Evolutionary conservation across 2,329 filamentous ascomycete species (phyloP).

Genomic region (Fusarium nematophilum): DNA sequence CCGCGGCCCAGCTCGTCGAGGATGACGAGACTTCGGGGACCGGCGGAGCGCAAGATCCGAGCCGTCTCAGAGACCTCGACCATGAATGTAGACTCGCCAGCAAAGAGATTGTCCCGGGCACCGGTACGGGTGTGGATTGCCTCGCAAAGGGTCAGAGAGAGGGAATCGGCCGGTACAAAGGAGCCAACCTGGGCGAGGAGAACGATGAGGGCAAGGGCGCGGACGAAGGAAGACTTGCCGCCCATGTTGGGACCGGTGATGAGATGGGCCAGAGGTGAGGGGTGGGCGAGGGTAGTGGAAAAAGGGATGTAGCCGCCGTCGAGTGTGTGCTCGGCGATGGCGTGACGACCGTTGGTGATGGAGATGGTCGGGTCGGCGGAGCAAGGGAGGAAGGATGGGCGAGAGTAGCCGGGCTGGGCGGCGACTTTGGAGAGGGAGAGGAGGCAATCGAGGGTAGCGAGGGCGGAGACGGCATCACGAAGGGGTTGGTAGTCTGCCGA

Average conservation of each 20-base stretch:
- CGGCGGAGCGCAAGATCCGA: constrained; percentile 89
- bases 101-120: constrained; percentile 94
- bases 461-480: constrained; percentile 86
- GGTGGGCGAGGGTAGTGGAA: constrained; percentile 76
- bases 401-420: constrained; percentile 85
- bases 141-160: constrained; percentile 84
- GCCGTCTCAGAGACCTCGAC: constrained; percentile 95
- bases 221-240: constrained; percentile 97
- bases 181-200: constrained; percentile 96
- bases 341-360: constrained; percentile 78
- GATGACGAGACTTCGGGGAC: constrained; percentile 85
- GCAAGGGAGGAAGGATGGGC: constrained; percentile 74
- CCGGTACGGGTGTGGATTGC: constrained; percentile 96
- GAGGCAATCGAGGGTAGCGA: constrained; percentile 90
- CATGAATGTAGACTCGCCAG: constrained; percentile 97
- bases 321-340: constrained; percentile 93
- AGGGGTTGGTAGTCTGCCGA: constrained; percentile 88
- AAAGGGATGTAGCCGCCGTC: constrained; percentile 93
- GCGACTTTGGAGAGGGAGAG: constrained; percentile 88
- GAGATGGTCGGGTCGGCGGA: constrained; percentile 74
- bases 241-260: constrained; percentile 99
- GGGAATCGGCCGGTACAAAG: constrained; percentile 84
- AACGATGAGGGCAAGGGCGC: constrained; percentile 88
- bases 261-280: constrained; percentile 77
- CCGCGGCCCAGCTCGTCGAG: constrained; percentile 95